Evolutionary conservation across 176 grass and related monocot species (phyloP).

Genomic region (Rhynchospora pubera): DNA sequence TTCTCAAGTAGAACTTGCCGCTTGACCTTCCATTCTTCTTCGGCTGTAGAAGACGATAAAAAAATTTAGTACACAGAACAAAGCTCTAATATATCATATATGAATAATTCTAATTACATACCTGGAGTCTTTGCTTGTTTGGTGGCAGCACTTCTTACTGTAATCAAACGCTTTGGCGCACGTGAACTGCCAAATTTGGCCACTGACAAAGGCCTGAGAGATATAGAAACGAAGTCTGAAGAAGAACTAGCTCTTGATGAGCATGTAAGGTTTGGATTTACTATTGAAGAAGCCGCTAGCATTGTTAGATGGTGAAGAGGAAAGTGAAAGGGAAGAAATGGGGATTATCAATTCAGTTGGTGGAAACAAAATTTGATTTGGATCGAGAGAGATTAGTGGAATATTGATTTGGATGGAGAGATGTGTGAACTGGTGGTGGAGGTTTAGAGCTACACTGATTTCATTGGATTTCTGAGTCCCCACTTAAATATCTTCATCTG

Average conservation of each 20-base stretch:
- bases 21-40: slow-evolving; percentile 95
- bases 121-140: slow-evolving; percentile 86
- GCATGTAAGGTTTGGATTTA: slow-evolving; percentile 51
- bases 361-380: neutral
- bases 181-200: slow-evolving; percentile 20
- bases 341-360: neutral
- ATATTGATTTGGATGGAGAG: neutral
- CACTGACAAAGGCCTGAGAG: slow-evolving; percentile 40
- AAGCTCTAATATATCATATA: neutral
- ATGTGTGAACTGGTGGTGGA: slow-evolving; percentile 1
- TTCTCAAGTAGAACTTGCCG: slow-evolving; percentile 71
- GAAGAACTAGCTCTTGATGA: slow-evolving; percentile 44
- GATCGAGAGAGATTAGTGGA: neutral
- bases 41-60: slow-evolving; percentile 41
- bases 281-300: slow-evolving; percentile 55
- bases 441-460: neutral
- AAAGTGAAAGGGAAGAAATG: neutral
- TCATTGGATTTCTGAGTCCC: neutral
- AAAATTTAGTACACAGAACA: neutral
- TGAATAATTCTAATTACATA: slow-evolving; percentile 12
- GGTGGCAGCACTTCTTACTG: slow-evolving; percentile 62
- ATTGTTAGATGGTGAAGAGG: slow-evolving; percentile 38
- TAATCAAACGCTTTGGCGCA: slow-evolving; percentile 23
- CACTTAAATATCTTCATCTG: neutral
- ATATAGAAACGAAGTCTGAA: slow-evolving; percentile 44